Evolutionary conservation across 1,284 basidiomycete genomes (phyloP).

Genomic region (Cutaneotrichosporon dermatis): DNA sequence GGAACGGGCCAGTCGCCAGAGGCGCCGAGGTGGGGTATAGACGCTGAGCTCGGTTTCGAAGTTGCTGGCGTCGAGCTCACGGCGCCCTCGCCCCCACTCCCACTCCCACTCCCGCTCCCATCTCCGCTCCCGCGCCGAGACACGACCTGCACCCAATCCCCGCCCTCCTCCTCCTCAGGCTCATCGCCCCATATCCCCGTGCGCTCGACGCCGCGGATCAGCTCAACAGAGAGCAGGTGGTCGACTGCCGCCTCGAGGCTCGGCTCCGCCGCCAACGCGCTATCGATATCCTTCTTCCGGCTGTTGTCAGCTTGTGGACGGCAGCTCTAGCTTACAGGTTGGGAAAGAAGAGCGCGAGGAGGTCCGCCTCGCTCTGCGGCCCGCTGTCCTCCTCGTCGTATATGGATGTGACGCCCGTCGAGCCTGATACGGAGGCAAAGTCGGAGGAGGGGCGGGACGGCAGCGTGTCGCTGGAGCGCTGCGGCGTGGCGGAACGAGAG

Average conservation of each 20-base stretch:
- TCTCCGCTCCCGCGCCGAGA: neutral
- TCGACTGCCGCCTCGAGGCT: slow-evolving; percentile 33
- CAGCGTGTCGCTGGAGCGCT: neutral
- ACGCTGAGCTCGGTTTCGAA: too few species aligned
- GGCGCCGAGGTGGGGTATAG: too few species aligned
- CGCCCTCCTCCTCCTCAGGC: neutral
- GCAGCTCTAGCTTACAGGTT: slow-evolving; percentile 20
- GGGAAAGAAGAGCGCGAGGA: slow-evolving; percentile 34
- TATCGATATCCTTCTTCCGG: slow-evolving; percentile 11
- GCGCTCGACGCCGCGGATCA: slow-evolving; percentile 32
- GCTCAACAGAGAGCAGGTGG: slow-evolving; percentile 39
- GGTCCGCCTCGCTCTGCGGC: slow-evolving; percentile 14
- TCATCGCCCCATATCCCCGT: slow-evolving; percentile 37
- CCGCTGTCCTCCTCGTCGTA: slow-evolving; percentile 5
- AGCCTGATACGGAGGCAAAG: neutral
- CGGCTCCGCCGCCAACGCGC: slow-evolving; percentile 24
- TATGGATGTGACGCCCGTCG: neutral
- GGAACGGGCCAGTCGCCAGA: too few species aligned
- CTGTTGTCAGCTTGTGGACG: neutral
- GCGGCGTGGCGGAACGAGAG: neutral
- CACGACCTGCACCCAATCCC: neutral
- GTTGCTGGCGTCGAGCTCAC: too few species aligned
- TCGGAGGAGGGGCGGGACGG: neutral
- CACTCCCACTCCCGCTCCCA: neutral
- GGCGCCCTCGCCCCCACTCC: neutral